These are phyloP conservation scores for Phyllachora maydis DNA, from an alignment of 2,329 filamentous ascomycete species.

Conservation along the genomic window DNA sequence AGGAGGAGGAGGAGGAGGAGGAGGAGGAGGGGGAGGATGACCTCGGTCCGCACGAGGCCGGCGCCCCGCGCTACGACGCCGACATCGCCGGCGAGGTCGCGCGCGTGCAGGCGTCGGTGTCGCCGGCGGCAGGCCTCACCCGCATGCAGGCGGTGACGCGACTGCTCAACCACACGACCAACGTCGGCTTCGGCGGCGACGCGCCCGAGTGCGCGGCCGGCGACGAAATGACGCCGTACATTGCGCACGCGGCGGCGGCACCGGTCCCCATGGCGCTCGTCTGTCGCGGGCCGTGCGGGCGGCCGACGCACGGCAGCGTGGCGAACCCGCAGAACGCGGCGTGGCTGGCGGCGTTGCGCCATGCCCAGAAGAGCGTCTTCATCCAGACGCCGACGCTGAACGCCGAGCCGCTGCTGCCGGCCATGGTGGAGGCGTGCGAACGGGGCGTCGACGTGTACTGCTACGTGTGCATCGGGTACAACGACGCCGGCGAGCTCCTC, in stretches of 20 bases:
- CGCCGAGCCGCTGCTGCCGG: slow-evolving; percentile 42
- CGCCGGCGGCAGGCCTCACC: slow-evolving; percentile 14
- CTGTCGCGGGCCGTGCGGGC: slow-evolving; percentile 45
- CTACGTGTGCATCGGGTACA: slow-evolving; percentile 62
- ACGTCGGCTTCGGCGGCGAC: slow-evolving; percentile 23
- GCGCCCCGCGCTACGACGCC: slow-evolving; percentile 40
- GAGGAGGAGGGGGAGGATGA: slow-evolving; percentile 1
- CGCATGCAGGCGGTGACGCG: slow-evolving; percentile 36
- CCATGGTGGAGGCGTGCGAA: slow-evolving; percentile 41
- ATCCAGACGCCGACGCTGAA: slow-evolving; percentile 67
- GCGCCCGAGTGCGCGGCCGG: slow-evolving; percentile 30
- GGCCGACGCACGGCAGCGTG: slow-evolving; percentile 35
- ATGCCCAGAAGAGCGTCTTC: slow-evolving; percentile 44
- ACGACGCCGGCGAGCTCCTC: slow-evolving; percentile 56
- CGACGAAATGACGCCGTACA: slow-evolving; percentile 45
- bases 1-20: background rate
- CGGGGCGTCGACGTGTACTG: slow-evolving; percentile 47
- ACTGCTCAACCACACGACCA: slow-evolving; percentile 43
- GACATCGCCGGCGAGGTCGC: slow-evolving; percentile 38
- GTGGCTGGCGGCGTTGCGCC: slow-evolving; percentile 47
- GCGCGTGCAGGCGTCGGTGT: slow-evolving; percentile 36
- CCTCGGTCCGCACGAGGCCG: slow-evolving; percentile 28
- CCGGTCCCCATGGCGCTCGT: slow-evolving; percentile 53
- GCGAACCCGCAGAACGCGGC: slow-evolving; percentile 56
- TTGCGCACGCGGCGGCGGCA: slow-evolving; percentile 27